These are phyloP conservation scores for Thielaviopsis ethacetica DNA, from an alignment of 2,329 filamentous ascomycete genomes.

Conservation along the genomic window DNA sequence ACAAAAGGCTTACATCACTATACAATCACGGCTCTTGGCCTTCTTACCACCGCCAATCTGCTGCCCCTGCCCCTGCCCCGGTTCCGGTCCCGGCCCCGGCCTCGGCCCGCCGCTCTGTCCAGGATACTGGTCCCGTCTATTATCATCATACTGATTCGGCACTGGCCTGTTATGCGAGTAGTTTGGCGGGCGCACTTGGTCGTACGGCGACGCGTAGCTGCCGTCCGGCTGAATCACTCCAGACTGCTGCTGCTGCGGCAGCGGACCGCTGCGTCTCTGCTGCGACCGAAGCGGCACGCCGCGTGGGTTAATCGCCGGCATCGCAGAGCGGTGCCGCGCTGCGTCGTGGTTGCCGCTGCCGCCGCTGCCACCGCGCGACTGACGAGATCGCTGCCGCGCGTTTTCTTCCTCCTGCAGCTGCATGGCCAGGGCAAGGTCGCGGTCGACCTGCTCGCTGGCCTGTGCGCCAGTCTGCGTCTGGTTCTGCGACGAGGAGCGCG, in stretches of 20 bases:
- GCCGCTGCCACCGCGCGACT: conserved; percentile 21
- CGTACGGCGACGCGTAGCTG: conserved; percentile 2
- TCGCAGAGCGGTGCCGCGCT: background rate
- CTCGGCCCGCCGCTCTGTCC: background rate
- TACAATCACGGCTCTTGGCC: background rate
- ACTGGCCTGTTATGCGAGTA: background rate
- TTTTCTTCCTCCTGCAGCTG: conserved; percentile 94
- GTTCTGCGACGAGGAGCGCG: background rate
- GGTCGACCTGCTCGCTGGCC: conserved; percentile 58
- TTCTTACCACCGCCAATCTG: background rate
- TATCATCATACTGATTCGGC: background rate
- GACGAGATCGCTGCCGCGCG: conserved; percentile 45
- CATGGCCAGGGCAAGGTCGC: conserved; percentile 72
- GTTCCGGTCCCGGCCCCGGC: too few relatives aligned
- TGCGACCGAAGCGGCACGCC: conserved; percentile 4
- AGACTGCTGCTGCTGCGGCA: background rate
- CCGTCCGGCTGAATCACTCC: background rate
- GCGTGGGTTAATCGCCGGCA: conserved; percentile 4
- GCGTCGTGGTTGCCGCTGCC: conserved; percentile 25
- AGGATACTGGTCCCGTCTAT: background rate
- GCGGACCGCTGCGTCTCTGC: background rate
- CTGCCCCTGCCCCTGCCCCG: background rate
- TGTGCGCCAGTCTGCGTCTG: conserved; percentile 29
- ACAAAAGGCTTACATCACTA: conserved; percentile 4
- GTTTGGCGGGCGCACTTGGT: background rate